phyloP scores from a whole-genome alignment of 2,329 filamentous ascomycete species.

The Botrytis byssoidea region DNA sequence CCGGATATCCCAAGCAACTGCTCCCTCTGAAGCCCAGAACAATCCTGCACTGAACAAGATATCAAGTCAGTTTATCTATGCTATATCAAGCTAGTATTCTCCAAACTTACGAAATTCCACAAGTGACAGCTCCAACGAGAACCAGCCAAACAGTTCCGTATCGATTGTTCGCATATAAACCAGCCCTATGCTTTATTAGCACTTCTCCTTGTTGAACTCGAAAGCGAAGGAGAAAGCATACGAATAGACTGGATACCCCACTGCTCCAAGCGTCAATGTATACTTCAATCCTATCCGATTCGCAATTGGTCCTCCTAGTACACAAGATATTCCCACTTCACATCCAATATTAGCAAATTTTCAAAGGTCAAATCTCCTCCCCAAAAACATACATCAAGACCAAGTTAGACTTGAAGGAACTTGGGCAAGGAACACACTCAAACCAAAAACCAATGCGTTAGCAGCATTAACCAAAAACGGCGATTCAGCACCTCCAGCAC shows the following conservation, averaged over 20 bases:
- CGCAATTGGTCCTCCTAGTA: slow-evolving; percentile 1
- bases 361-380: background rate
- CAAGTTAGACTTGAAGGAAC: background rate
- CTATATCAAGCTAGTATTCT: background rate
- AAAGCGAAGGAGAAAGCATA: slow-evolving; percentile 23
- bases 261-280: slow-evolving; percentile 38
- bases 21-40: slow-evolving; percentile 45
- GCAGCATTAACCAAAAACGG: slow-evolving; percentile 46
- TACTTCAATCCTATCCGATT: slow-evolving; percentile 8
- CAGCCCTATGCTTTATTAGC: slow-evolving; percentile 38
- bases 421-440: slow-evolving; percentile 39
- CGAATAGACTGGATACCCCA: slow-evolving; percentile 44
- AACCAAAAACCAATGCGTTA: slow-evolving; percentile 47
- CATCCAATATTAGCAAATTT: slow-evolving; percentile 37
- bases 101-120: slow-evolving; percentile 36
- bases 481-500: slow-evolving; percentile 49
- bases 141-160: slow-evolving; percentile 44
- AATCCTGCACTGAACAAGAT: slow-evolving; percentile 39
- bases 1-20: slow-evolving; percentile 44
- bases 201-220: background rate
- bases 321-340: slow-evolving; percentile 36
- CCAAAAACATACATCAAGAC: background rate
- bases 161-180: slow-evolving; percentile 43
- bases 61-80: background rate
- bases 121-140: slow-evolving; percentile 41